These are phyloP conservation scores for Pythium angustatum DNA, from an alignment of 352 stramenopile genomes.

Conservation along the genomic window DNA sequence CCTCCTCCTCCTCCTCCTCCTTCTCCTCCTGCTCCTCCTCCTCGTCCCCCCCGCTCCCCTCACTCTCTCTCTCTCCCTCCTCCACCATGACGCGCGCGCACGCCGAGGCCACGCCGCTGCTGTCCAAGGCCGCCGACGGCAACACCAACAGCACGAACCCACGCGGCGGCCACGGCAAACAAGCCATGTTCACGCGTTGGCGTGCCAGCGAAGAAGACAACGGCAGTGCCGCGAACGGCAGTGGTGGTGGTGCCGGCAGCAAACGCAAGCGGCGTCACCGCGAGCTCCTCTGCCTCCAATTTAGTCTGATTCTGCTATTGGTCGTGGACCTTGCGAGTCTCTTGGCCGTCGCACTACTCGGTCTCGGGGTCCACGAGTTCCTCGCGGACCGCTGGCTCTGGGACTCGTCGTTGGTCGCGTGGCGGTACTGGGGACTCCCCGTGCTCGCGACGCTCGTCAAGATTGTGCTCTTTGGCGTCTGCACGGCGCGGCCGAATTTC, in stretches of 20 bases:
- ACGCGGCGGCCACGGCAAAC: conserved; percentile 28
- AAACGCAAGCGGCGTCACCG: conserved; percentile 29
- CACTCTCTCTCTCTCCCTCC: neutral
- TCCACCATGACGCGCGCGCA: conserved; percentile 16
- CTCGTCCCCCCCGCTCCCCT: neutral
- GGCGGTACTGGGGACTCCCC: conserved; percentile 77
- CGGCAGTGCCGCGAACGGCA: neutral
- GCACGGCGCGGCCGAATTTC: conserved; percentile 47
- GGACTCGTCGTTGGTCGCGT: conserved; percentile 42
- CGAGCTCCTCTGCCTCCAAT: conserved; percentile 68
- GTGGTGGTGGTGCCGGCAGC: no score
- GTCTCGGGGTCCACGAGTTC: conserved; percentile 46
- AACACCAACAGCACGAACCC: neutral
- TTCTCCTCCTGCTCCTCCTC: neutral
- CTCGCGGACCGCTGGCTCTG: conserved; percentile 47
- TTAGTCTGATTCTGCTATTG: conserved; percentile 64
- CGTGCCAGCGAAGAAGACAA: conserved; percentile 41
- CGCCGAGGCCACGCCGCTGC: conserved; percentile 42
- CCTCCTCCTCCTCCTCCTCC: neutral
- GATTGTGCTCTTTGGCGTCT: conserved; percentile 56
- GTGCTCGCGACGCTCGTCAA: conserved; percentile 66
- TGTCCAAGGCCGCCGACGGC: conserved; percentile 26
- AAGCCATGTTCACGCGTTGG: conserved; percentile 52
- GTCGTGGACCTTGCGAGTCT: conserved; percentile 53
- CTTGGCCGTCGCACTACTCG: conserved; percentile 51